A percentile compares a stretch with the other conserved stretches of the same genome.
phyloP scores from a whole-genome alignment of 2,329 filamentous ascomycete genomes.

The Trichophaea hybrida region DNA sequence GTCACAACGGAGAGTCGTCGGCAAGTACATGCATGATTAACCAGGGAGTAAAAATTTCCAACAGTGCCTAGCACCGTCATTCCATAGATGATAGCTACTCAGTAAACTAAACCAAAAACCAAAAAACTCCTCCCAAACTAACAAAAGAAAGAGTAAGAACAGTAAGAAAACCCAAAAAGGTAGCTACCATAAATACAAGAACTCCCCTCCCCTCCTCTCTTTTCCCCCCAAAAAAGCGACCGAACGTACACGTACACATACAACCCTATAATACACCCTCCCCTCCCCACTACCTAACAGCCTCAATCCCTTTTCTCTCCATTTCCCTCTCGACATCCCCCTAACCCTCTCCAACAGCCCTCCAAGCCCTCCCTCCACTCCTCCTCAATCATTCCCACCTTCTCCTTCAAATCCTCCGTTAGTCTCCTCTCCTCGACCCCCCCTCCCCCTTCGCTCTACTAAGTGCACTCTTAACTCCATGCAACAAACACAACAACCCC shows the following conservation, averaged over 20 bases:
- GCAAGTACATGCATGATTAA: no score
- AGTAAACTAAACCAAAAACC: no score
- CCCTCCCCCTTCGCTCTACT: slow-evolving; percentile 75
- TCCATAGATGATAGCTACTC: no score
- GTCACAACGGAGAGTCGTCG: no score
- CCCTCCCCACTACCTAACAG: not conserved
- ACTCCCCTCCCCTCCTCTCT: no score
- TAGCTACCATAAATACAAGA: no score
- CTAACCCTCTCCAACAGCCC: slow-evolving; percentile 59
- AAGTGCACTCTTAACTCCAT: slow-evolving; percentile 60
- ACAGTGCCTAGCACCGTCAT: no score
- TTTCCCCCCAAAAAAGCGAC: no score
- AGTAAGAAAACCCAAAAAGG: no score
- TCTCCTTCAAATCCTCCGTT: slow-evolving; percentile 82
- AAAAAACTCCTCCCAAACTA: no score
- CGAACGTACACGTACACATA: not conserved
- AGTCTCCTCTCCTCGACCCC: slow-evolving; percentile 57
- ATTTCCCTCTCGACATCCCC: slow-evolving; percentile 58
- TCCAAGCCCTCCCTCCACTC: slow-evolving; percentile 80
- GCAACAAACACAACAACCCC: slow-evolving; percentile 75
- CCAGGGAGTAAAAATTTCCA: no score
- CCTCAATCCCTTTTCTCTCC: not conserved
- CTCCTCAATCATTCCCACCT: slow-evolving; percentile 76
- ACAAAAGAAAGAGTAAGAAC: no score
- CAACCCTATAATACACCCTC: not conserved